These are phyloP conservation scores for Eucommia ulmoides DNA, from an alignment of 257 asterid genomes.

Conservation along the genomic window DNA sequence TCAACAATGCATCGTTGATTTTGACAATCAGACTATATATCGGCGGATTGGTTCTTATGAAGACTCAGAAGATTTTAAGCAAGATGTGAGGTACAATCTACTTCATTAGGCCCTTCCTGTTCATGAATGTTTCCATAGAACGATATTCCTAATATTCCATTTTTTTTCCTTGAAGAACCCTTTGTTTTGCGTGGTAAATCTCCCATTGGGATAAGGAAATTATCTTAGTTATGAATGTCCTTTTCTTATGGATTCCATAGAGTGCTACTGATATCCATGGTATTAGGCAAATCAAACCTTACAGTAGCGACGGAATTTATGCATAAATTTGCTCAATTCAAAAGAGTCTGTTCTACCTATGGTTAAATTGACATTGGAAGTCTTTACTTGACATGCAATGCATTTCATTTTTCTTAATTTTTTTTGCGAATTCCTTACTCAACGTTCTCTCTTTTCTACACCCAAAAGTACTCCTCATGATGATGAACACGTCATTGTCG, in stretches of 20 bases:
- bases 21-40: conserved; percentile 43
- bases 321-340: too few relatives aligned
- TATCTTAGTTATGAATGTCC: background rate
- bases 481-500: too few relatives aligned
- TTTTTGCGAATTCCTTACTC: too few relatives aligned
- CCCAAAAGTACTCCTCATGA: too few relatives aligned
- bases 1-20: conserved; percentile 5
- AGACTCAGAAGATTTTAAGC: conserved; percentile 50
- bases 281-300: too few relatives aligned
- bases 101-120: conserved; percentile 6
- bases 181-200: background rate
- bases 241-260: background rate
- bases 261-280: too few relatives aligned
- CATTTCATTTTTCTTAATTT: background rate
- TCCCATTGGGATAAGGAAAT: background rate
- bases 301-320: too few relatives aligned
- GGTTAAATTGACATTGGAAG: too few relatives aligned
- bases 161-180: background rate
- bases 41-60: conserved; percentile 55
- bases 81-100: conserved; percentile 52
- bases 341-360: too few relatives aligned
- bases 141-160: background rate
- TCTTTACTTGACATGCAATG: background rate
- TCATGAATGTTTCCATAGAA: background rate
- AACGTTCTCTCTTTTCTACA: too few relatives aligned